Conservation (phyloP, 306 rosid genomes). For the Oemleria cerasiformis region DNA sequence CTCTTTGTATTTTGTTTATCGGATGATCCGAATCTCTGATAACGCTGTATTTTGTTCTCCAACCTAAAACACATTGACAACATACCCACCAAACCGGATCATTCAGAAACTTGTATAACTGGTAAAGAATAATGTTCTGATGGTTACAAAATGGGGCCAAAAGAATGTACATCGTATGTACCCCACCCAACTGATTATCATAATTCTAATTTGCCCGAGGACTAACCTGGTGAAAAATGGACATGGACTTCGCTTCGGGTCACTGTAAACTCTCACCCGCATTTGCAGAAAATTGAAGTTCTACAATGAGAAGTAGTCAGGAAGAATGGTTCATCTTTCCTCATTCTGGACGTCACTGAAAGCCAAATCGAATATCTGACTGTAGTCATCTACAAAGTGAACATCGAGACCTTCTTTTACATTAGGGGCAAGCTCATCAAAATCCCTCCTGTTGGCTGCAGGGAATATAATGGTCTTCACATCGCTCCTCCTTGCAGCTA, state of each 20-base stretch:
- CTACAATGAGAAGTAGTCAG: conserved; percentile 13
- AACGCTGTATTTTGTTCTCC: too few species aligned
- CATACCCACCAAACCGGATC: too few species aligned
- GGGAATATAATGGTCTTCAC: conserved; percentile 86
- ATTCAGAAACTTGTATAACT: neutral
- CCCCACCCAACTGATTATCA: neutral
- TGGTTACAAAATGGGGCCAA: neutral
- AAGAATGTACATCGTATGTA: neutral
- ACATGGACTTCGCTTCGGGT: conserved; percentile 23
- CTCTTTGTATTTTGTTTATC: too few species aligned
- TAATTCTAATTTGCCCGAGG: neutral
- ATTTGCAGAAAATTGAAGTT: conserved; percentile 15
- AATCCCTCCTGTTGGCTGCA: conserved; percentile 86
- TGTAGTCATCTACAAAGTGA: conserved; percentile 84
- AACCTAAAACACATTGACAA: too few species aligned
- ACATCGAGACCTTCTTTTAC: conserved; percentile 93
- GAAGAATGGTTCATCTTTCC: conserved; percentile 25
- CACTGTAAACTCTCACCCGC: neutral
- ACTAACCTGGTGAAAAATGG: neutral
- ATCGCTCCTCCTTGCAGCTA: conserved; percentile 86
- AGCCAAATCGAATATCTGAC: conserved; percentile 71
- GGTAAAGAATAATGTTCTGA: neutral
- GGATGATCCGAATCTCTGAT: too few species aligned
- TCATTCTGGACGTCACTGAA: conserved; percentile 38
- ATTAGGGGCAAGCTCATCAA: conserved; percentile 73